A percentile compares a stretch with the other conserved stretches of the same genome.
phyloP scores from a whole-genome alignment of 2,329 filamentous ascomycete genomes.

The Cytospora paraplurivora region DNA sequence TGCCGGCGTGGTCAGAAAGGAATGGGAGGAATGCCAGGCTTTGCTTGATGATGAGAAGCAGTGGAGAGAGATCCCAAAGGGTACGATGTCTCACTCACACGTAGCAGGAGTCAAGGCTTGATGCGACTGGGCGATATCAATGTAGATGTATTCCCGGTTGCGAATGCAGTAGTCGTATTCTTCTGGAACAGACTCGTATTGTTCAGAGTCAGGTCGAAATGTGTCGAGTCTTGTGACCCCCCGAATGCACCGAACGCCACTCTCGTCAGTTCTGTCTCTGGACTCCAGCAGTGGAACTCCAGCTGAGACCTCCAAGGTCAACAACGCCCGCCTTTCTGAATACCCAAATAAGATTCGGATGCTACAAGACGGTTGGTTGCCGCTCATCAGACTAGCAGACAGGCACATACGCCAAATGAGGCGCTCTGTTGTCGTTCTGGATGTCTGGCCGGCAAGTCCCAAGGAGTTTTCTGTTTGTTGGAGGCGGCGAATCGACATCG shows the following conservation, averaged over 20 bases:
- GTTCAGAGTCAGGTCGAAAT: neutral
- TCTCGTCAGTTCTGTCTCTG: neutral
- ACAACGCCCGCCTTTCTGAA: neutral
- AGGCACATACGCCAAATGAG: neutral
- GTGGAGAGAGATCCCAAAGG: slow-evolving; percentile 26
- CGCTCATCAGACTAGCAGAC: neutral
- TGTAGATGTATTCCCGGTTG: neutral
- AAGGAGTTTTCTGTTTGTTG: neutral
- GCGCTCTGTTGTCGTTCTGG: neutral
- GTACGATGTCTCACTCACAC: slow-evolving; percentile 12
- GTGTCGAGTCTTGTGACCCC: neutral
- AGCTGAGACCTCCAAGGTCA: neutral
- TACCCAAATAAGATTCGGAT: neutral
- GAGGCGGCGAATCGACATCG: neutral
- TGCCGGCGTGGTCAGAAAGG: neutral
- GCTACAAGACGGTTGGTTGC: neutral
- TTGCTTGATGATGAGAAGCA: slow-evolving; percentile 23
- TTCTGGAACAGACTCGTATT: neutral
- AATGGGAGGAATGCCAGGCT: slow-evolving; percentile 22
- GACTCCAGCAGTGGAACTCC: neutral
- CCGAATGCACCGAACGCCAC: neutral
- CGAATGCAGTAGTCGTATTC: neutral
- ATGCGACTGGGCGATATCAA: neutral
- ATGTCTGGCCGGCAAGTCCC: neutral
- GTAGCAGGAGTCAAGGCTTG: slow-evolving; percentile 10